phyloP scores from a whole-genome alignment of 2,329 filamentous ascomycete species.

The Bertia moriformis region DNA sequence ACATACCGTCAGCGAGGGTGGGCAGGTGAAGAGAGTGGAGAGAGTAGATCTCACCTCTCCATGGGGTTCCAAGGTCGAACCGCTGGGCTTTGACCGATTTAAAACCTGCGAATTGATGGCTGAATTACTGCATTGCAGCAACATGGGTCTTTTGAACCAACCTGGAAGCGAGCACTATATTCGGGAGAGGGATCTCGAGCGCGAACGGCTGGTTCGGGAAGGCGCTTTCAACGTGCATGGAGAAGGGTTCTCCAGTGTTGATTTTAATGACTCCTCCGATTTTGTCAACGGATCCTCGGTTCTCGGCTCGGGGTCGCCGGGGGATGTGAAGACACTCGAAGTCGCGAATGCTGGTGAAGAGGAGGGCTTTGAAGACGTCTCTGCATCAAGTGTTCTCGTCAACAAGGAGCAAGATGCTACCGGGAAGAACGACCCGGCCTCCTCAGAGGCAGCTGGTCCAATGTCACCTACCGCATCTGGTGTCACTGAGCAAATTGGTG shows the following conservation, averaged over 20 bases:
- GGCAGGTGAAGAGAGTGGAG: conserved; percentile 33
- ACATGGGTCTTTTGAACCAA: conserved; percentile 93
- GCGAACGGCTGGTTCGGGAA: conserved; percentile 64
- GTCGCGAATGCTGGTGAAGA: not conserved
- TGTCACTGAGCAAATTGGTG: not conserved
- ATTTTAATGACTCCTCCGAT: conserved; percentile 12
- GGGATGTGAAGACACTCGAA: conserved; percentile 21
- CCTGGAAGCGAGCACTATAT: conserved; percentile 79
- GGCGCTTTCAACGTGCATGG: conserved; percentile 49
- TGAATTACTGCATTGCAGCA: conserved; percentile 90
- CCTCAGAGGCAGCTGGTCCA: not conserved
- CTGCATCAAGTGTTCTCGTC: not conserved
- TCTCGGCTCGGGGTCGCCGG: conserved; percentile 50
- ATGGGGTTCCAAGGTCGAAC: conserved; percentile 82
- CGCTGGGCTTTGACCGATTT: conserved; percentile 90
- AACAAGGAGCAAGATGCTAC: not conserved
- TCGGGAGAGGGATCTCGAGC: conserved; percentile 62
- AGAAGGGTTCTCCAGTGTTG: conserved; percentile 15
- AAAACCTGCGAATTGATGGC: conserved; percentile 99
- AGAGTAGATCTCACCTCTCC: conserved; percentile 69
- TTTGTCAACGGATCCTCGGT: conserved; percentile 27
- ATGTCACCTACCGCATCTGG: not conserved
- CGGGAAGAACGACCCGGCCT: not conserved
- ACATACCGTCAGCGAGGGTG: not conserved
- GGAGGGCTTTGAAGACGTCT: not conserved